Base-by-base conservation (phyloP, 192 early-diverging fungal species). In the Pilaira anomala region DNA sequence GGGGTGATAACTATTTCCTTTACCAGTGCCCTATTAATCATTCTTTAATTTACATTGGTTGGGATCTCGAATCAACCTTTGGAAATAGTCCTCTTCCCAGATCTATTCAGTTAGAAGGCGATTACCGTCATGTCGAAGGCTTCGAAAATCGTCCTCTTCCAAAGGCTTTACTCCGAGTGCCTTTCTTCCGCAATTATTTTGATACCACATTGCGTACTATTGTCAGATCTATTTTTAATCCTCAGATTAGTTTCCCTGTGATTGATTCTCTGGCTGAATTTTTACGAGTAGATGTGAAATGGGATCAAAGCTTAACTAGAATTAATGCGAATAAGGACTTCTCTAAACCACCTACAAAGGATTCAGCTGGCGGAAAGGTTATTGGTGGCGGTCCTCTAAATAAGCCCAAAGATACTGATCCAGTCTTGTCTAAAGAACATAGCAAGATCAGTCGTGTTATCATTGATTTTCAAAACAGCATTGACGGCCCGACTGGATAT, bases 1-100 rank as follows among this genome's bases (percentile, higher is more conserved):
- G 66, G 33, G 30, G 28, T 14, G 30, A 72, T 13, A 72, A 72
- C 14, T 72, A 65, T 18, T 72, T 62, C 30, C 16, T 72, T 19
- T 72, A 72, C 46, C 33, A 66, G 6, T 45, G 53, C n/a, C 66
- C 66, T 30, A 11, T 25, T 13, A 7, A 61, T 5, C 24, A 30
- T 19, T 12, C 24, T 8, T 62, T 66, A 18, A 46, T 46, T 28
- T 72, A 24, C 52, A 61, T 72, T 6, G 45, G 45, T 13, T 66
- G 60, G 44, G 70, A 72, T 16, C 39, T 66, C 30, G 70, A 72
- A 40, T 66, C 48, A 30, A 45, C 49, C 0, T 49, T 72, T 29
- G 70, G 70, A 25, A 72, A 28, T 50, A 52, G 59, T 21, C 44
- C 65, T 6, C 46, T 66, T 13, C 55, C 48, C 0, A 66, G 55